Conservation (phyloP, 305 asterid genomes). For the Fraxinus velutina region DNA sequence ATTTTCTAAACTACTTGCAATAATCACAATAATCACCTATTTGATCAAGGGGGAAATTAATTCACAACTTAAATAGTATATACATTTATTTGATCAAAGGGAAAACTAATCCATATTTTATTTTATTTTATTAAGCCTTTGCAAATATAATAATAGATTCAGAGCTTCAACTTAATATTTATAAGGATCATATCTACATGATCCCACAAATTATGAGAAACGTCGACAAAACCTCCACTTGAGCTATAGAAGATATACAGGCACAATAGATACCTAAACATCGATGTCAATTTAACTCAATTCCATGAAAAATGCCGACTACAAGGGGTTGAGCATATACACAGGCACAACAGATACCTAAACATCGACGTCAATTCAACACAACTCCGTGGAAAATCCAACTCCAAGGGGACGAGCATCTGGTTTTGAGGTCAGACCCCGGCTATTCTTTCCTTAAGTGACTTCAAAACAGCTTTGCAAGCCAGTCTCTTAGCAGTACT, state of each 20-base stretch:
- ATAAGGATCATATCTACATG: not conserved
- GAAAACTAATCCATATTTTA: no score
- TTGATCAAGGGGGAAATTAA: not conserved
- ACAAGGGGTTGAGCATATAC: not conserved
- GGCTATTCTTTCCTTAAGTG: constrained; percentile 29
- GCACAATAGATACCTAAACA: not conserved
- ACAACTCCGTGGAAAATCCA: not conserved
- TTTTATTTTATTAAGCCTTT: not conserved
- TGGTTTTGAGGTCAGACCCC: not conserved
- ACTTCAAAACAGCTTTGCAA: constrained; percentile 43
- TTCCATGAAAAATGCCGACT: no score
- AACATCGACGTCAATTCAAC: not conserved
- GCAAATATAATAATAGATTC: not conserved
- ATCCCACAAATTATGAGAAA: not conserved
- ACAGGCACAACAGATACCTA: not conserved
- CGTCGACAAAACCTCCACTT: not conserved
- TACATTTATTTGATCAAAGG: no score
- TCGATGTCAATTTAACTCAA: no score
- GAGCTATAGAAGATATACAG: not conserved
- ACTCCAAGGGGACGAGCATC: not conserved
- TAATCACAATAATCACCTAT: no score
- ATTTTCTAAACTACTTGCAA: no score
- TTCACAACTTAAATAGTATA: no score
- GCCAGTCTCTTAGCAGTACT: constrained; percentile 50
- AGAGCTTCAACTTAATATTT: not conserved